Evolutionary conservation across 1,284 basidiomycete genomes (phyloP).

Genomic region (Ganoderma resinaceum): DNA sequence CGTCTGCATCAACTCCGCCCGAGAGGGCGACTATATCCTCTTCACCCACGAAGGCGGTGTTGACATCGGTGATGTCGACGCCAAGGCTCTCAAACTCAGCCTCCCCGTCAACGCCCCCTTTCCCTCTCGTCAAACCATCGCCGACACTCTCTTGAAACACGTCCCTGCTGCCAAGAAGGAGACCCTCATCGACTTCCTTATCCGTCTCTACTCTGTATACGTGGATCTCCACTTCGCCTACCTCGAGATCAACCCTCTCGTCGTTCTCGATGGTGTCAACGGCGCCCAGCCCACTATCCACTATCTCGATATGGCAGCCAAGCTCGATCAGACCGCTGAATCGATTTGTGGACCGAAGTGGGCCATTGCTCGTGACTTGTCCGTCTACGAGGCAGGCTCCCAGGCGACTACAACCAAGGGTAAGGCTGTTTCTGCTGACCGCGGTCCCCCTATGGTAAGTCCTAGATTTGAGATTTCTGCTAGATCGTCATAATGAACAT

Average conservation of each 20-base stretch:
- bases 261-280: constrained; percentile 87
- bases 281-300: constrained; percentile 83
- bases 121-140: constrained; percentile 83
- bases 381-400: constrained; percentile 66
- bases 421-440: constrained; percentile 78
- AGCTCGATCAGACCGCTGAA: constrained; percentile 98
- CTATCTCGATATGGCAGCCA: constrained; percentile 99
- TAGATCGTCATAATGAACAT: constrained; percentile 16
- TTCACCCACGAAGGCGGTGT: constrained; percentile 99
- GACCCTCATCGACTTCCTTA: constrained; percentile 91
- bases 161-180: constrained; percentile 87
- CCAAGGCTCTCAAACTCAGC: constrained; percentile 93
- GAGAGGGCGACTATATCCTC: constrained; percentile 96
- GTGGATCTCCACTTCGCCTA: constrained; percentile 98
- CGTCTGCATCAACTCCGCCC: constrained; percentile 96
- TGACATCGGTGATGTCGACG: constrained; percentile 98
- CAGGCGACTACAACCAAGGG: constrained; percentile 51
- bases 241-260: constrained; percentile 99
- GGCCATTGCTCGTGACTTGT: constrained; percentile 94
- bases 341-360: constrained; percentile 98
- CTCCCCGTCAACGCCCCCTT: constrained; percentile 82
- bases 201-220: constrained; percentile 96
- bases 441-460: constrained; percentile 92
- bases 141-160: constrained; percentile 77
- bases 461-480: constrained; percentile 24